Conservation (phyloP, 352 stramenopile genomes). For the Albugo laibachii region DNA sequence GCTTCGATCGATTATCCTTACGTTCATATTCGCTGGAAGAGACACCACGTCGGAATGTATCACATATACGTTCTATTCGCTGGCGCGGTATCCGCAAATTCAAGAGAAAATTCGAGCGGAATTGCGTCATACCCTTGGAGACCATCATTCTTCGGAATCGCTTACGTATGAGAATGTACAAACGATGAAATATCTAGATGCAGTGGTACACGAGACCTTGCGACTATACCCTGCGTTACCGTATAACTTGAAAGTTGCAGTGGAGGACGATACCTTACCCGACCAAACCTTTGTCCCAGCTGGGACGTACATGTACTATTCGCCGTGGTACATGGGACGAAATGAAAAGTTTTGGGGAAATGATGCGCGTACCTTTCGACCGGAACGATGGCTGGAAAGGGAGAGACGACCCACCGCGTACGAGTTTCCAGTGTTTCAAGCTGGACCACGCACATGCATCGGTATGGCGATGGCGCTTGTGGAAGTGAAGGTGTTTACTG, state of each 20-base stretch:
- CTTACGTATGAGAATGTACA: conserved; percentile 38
- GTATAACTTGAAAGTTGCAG: conserved; percentile 44
- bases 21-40: conserved; percentile 68
- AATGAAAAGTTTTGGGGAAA: conserved; percentile 24
- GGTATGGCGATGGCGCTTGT: conserved; percentile 56
- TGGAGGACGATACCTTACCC: conserved; percentile 37
- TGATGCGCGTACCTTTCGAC: conserved; percentile 27
- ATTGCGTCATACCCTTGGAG: conserved; percentile 6
- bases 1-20: conserved; percentile 45
- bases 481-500: conserved; percentile 38
- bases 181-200: conserved; percentile 39
- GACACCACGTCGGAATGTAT: conserved; percentile 59
- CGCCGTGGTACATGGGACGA: conserved; percentile 58
- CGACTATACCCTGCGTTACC: conserved; percentile 59
- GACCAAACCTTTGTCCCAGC: conserved; percentile 50
- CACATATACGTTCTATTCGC: conserved; percentile 55
- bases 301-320: conserved; percentile 41
- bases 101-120: conserved; percentile 42
- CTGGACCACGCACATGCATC: conserved; percentile 36
- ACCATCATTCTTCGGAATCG: background rate
- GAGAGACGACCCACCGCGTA: conserved; percentile 29
- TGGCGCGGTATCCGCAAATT: conserved; percentile 29
- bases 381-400: conserved; percentile 51
- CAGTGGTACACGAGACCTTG: conserved; percentile 44
- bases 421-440: conserved; percentile 56